A percentile compares a stretch with the other conserved stretches of the same genome.
These are phyloP conservation scores for Nicotiana paniculata DNA, from an alignment of 257 asterid species.

Conservation along the genomic window DNA sequence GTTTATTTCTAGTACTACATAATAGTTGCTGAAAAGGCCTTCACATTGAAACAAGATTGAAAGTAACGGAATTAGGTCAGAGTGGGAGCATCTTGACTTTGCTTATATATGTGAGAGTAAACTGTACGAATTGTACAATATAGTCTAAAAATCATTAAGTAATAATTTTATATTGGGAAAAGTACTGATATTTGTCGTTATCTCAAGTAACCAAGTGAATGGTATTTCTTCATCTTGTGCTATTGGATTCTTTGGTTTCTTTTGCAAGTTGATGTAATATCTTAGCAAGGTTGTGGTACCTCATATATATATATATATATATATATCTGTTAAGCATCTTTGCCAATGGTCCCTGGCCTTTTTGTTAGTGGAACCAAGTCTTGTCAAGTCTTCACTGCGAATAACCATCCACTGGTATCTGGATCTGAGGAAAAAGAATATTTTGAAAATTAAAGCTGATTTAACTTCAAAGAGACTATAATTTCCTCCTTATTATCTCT, in stretches of 20 bases:
- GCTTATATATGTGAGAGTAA: background rate
- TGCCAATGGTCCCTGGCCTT: background rate
- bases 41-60: background rate
- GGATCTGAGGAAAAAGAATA: background rate
- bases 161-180: background rate
- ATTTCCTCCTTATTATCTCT: background rate
- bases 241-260: constrained; percentile 6
- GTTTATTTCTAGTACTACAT: background rate
- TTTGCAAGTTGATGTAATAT: constrained; percentile 12
- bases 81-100: constrained; percentile 5
- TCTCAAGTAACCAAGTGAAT: constrained; percentile 8
- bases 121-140: constrained; percentile 12
- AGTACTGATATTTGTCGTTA: background rate
- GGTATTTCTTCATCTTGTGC: constrained; percentile 6
- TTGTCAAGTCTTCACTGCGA: background rate
- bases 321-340: constrained; percentile 11
- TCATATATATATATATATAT: background rate
- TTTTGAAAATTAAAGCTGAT: background rate
- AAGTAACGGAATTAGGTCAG: background rate
- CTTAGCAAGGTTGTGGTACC: constrained; percentile 11
- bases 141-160: constrained; percentile 3
- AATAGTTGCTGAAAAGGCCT: background rate
- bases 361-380: background rate
- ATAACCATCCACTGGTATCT: background rate
- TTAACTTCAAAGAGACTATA: background rate